Percentiles rank a stretch among this genome's conserved stretches.
phyloP scores from a whole-genome alignment of 495 filamentous ascomycete species.

The Poronia punctata region DNA sequence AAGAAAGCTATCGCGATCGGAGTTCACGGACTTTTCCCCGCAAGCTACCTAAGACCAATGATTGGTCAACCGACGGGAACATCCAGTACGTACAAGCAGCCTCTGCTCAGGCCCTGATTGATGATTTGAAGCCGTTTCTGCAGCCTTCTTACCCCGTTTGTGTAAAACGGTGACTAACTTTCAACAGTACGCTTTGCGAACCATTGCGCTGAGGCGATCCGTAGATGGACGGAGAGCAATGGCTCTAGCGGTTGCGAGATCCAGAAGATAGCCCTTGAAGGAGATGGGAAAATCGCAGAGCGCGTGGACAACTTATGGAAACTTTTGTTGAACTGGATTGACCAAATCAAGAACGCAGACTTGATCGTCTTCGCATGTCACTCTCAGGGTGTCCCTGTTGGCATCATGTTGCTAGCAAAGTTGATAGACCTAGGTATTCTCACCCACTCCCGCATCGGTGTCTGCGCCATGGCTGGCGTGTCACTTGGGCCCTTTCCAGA shows the following conservation, averaged over 20 bases:
- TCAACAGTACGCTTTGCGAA: slow-evolving; percentile 91
- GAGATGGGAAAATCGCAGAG: slow-evolving; percentile 92
- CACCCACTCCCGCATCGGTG: slow-evolving; percentile 58
- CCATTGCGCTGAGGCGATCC: slow-evolving; percentile 75
- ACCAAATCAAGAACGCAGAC: slow-evolving; percentile 79
- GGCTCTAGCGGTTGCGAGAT: slow-evolving; percentile 60
- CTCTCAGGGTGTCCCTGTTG: slow-evolving; percentile 91
- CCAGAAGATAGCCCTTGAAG: slow-evolving; percentile 89
- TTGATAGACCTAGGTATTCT: slow-evolving; percentile 74
- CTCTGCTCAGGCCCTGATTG: too few relatives aligned
- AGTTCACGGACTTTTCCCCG: slow-evolving; percentile 90
- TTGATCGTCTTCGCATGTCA: slow-evolving; percentile 87
- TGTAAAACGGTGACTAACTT: too few relatives aligned
- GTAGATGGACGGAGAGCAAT: slow-evolving; percentile 66
- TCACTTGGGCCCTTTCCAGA: slow-evolving; percentile 87
- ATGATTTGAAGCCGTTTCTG: too few relatives aligned
- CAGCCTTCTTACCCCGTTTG: too few relatives aligned
- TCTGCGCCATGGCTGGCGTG: slow-evolving; percentile 60
- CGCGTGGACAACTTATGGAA: slow-evolving; percentile 91
- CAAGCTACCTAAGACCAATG: slow-evolving; percentile 72
- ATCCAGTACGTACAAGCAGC: too few relatives aligned
- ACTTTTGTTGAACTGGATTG: slow-evolving; percentile 88
- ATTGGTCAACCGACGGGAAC: slow-evolving; percentile 94
- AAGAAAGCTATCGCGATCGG: slow-evolving; percentile 86
- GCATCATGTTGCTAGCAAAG: slow-evolving; percentile 87